These are phyloP conservation scores for Podaxis sp. DNA, from an alignment of 768 basidiomycete genomes.

Conservation along the genomic window DNA sequence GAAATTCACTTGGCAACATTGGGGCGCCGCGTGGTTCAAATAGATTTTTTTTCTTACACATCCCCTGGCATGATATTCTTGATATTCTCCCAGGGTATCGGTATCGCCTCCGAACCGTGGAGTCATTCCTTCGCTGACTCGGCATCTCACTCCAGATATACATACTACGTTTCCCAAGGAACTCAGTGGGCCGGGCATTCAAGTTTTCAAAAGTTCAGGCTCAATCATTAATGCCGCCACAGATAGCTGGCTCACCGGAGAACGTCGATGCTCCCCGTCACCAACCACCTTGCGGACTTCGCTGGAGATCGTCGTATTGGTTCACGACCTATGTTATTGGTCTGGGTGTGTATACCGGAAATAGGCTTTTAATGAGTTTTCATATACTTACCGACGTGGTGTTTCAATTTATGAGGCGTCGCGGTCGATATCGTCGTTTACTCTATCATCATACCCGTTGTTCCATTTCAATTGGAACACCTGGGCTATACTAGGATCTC, in stretches of 20 bases:
- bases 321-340: conserved; percentile 55
- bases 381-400: not conserved
- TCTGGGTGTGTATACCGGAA: conserved; percentile 34
- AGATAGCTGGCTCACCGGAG: not conserved
- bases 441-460: conserved; percentile 60
- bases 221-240: not conserved
- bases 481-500: conserved; percentile 48
- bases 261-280: not conserved
- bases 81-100: not conserved
- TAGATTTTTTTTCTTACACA: not conserved
- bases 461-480: conserved; percentile 59
- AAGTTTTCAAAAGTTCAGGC: not conserved
- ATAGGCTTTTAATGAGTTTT: not conserved
- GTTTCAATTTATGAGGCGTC: conserved; percentile 31
- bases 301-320: conserved; percentile 60
- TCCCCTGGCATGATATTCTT: not conserved
- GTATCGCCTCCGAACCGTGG: not conserved
- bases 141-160: not conserved
- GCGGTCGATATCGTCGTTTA: conserved; percentile 59
- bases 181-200: not conserved
- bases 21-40: not conserved
- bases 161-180: not conserved
- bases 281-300: conserved; percentile 41
- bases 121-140: not conserved
- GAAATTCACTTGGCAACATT: not conserved